Base-by-base conservation (phyloP, 1,139 yeast species). In the Saccharomycopsis phalli region DNA sequence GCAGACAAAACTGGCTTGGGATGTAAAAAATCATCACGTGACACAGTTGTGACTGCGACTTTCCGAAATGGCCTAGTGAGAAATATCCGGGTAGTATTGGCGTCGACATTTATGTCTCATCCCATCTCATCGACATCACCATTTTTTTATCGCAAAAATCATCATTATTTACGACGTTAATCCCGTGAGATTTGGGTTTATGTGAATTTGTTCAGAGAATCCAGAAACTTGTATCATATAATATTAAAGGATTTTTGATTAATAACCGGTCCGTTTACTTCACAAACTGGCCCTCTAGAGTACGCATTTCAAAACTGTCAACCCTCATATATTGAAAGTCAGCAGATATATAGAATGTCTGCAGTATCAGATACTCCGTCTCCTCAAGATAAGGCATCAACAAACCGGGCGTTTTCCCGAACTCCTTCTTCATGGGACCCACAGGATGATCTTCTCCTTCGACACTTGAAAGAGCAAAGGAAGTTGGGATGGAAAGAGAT, bases 351-450 rank as follows among this genome's bases (percentile, higher is more conserved):
- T n/a, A n/a, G n/a, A n/a, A n/a, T n/a, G n/a, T n/a, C n/a, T n/a
- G 29, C 29, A 26, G 29, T 26, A 14, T 8, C 14, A 11, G 29
- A 26, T 14, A 10, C 29, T 26, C 29, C 29, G 13, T 14, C 29
- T 5, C 5, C 29, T 5, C 29, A 7, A 14, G 29, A 26, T 14
- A 26, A 26, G 13, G 41, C 47, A 6, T 49, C 46, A 19, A 45
- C 51, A 13, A 48, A 53, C 1, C 42, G 53, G 8, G 53, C 51
- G 31, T 55, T 53, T 28, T 51, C 57, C 23, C 53, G 61, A 36
- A 76, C 81, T 4, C 82, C 82, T 8, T 74, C 82, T 1, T 75
- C 84, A 1, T 79, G 87, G 87, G 82, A 77, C 50, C 78, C 83
- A 2, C 77, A 75, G 52, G 87, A 79, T 55, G 87, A 79, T 53